Evolutionary conservation across 352 stramenopile species (phyloP).

Genomic region (Phytophthora sp.): DNA sequence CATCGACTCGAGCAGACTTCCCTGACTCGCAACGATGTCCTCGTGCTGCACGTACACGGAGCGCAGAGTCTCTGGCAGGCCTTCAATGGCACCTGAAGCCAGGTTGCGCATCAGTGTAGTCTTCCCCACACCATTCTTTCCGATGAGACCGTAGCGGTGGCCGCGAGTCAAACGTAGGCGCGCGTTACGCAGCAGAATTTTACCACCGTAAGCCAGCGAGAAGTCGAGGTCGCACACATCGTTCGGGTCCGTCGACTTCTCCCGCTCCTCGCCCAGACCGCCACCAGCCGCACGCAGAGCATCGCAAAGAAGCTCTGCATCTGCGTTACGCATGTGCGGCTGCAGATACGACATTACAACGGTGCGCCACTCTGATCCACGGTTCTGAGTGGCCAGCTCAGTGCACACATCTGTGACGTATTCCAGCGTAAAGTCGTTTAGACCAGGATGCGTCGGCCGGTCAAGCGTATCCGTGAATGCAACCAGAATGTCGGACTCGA

Average conservation of each 20-base stretch:
- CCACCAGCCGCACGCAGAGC: constrained; percentile 57
- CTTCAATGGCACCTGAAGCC: constrained; percentile 90
- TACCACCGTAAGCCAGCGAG: constrained; percentile 81
- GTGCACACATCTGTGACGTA: constrained; percentile 73
- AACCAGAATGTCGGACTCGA: constrained; percentile 53
- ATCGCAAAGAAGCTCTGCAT: constrained; percentile 58
- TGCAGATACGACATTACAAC: constrained; percentile 61
- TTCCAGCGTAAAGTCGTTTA: constrained; percentile 60
- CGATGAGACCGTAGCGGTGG: constrained; percentile 96
- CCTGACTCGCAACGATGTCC: constrained; percentile 92
- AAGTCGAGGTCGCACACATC: constrained; percentile 79
- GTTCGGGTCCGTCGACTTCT: constrained; percentile 68
- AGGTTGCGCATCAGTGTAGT: constrained; percentile 95
- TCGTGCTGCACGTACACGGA: constrained; percentile 98
- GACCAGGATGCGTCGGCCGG: constrained; percentile 45
- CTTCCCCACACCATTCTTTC: constrained; percentile 97
- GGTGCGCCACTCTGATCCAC: constrained; percentile 57
- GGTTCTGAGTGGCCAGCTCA: constrained; percentile 63
- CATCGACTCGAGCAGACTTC: constrained; percentile 73
- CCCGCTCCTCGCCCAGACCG: constrained; percentile 54
- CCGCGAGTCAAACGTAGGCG: constrained; percentile 94
- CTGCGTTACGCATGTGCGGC: constrained; percentile 61
- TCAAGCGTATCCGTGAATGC: constrained; percentile 57
- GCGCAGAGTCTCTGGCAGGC: constrained; percentile 90
- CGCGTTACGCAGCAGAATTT: constrained; percentile 97